phyloP scores from a whole-genome alignment of 2,329 filamentous ascomycete species.

The Lasiodiplodia sp. region DNA sequence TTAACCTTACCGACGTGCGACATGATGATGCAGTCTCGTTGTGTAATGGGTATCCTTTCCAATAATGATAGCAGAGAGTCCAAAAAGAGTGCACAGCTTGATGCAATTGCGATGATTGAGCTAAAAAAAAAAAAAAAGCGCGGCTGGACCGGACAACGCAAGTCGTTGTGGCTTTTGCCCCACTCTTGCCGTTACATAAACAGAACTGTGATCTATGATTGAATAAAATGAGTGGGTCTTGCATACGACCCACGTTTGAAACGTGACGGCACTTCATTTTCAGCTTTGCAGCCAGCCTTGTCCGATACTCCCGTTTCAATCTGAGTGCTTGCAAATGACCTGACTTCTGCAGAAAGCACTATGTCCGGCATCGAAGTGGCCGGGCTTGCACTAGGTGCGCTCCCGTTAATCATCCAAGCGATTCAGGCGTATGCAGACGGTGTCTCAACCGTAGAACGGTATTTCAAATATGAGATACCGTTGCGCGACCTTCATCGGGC shows the following conservation, averaged over 20 bases:
- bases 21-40: background rate
- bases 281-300: background rate
- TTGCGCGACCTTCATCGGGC: slow-evolving; percentile 37
- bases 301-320: background rate
- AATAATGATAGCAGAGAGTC: accelerated
- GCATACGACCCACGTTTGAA: background rate
- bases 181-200: background rate
- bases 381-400: slow-evolving; percentile 38
- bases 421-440: slow-evolving; percentile 44
- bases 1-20: background rate
- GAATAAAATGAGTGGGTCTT: background rate
- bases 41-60: background rate
- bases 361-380: slow-evolving; percentile 40
- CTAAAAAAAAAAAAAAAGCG: background rate
- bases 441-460: slow-evolving; percentile 40
- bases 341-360: background rate
- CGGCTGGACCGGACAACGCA: background rate
- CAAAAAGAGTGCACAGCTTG: background rate
- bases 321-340: background rate
- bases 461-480: slow-evolving; percentile 36
- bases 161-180: background rate
- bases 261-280: background rate
- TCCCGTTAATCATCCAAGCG: slow-evolving; percentile 41
- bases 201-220: background rate
- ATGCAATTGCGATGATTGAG: background rate